Percentiles rank a stretch among this genome's conserved stretches.
Conservation (phyloP, 179 eudicot species). For the Beta lomatogona region DNA sequence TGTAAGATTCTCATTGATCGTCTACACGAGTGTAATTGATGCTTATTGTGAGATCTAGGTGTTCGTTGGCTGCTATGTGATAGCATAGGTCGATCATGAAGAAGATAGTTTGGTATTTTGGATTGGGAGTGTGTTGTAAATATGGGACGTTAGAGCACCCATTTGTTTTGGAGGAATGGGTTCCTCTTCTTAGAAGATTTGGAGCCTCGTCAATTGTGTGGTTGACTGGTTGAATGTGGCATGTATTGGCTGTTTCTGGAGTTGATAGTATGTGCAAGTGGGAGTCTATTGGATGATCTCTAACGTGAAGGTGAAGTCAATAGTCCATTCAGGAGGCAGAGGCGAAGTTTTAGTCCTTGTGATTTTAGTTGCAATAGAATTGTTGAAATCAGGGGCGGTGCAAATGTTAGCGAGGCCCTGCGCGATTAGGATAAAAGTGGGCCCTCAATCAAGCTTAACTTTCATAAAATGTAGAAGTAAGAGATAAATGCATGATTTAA, state of each 20-base stretch:
- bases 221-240: background rate
- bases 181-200: background rate
- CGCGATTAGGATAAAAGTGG: no score
- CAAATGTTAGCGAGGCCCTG: no score
- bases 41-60: background rate
- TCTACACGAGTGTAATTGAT: background rate
- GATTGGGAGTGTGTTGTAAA: background rate
- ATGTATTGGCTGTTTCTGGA: background rate
- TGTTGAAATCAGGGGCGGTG: no score
- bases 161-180: background rate
- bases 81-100: background rate
- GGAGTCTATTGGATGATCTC: background rate
- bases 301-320: background rate
- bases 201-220: background rate
- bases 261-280: background rate
- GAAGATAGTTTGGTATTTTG: background rate
- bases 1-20: background rate
- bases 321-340: background rate
- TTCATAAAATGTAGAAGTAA: no score
- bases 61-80: background rate
- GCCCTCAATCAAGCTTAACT: no score
- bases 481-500: no score
- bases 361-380: background rate
- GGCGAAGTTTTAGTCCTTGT: background rate
- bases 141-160: background rate